phyloP scores from a whole-genome alignment of 2,329 filamentous ascomycete genomes.

The Ophiosphaerella narmari region DNA sequence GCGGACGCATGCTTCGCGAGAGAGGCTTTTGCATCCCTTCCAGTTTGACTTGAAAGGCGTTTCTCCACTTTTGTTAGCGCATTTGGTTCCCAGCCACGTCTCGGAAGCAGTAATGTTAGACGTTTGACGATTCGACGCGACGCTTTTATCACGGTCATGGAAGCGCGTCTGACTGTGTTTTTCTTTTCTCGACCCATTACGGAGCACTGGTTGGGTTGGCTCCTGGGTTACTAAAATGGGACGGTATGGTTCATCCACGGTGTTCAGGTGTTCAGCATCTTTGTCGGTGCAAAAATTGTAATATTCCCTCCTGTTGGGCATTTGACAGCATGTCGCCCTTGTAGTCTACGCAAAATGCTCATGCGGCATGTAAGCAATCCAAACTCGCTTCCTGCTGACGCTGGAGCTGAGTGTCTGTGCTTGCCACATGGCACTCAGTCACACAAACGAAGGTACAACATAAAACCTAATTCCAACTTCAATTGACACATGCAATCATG shows the following conservation, averaged over 20 bases:
- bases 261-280: slow-evolving; percentile 31
- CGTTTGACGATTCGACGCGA: slow-evolving; percentile 33
- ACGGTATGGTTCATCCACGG: slow-evolving; percentile 33
- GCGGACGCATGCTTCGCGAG: slow-evolving; percentile 42
- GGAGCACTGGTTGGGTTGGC: slow-evolving; percentile 33
- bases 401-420: slow-evolving; percentile 3
- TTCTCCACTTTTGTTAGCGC: slow-evolving; percentile 30
- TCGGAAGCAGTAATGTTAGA: slow-evolving; percentile 44
- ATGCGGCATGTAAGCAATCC: slow-evolving; percentile 23
- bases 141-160: slow-evolving; percentile 23
- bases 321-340: slow-evolving; percentile 27
- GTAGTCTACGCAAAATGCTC: slow-evolving; percentile 44
- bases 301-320: slow-evolving; percentile 28
- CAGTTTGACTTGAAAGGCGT: slow-evolving; percentile 32
- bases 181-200: slow-evolving; percentile 19
- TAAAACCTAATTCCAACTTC: slow-evolving; percentile 26
- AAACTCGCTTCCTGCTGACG: slow-evolving; percentile 7
- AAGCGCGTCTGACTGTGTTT: slow-evolving; percentile 23
- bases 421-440: slow-evolving; percentile 4
- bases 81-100: slow-evolving; percentile 27
- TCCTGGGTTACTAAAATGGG: slow-evolving; percentile 39
- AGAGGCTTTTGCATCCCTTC: slow-evolving; percentile 34
- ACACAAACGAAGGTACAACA: slow-evolving; percentile 12
- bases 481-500: slow-evolving; percentile 1
- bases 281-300: slow-evolving; percentile 33